A percentile compares a stretch with the other conserved stretches of the same genome.
Conservation (phyloP, 371 early-diverging fungal species). For the Smittium mucronatum region DNA sequence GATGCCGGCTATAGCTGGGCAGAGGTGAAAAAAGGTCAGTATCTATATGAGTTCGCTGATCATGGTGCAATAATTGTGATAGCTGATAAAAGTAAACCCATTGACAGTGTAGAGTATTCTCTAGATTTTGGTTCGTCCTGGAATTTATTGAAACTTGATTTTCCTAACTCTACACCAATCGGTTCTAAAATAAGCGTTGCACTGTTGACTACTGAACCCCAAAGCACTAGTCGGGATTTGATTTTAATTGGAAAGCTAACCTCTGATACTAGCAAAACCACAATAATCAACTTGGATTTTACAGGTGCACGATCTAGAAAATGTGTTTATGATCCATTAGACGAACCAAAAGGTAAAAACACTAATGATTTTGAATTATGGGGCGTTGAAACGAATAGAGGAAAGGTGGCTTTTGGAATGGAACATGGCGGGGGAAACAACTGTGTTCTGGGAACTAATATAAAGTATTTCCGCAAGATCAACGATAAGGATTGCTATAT, state of each 20-base stretch:
- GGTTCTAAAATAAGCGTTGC: constrained; percentile 39
- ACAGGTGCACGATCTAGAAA: constrained; percentile 43
- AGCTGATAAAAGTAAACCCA: constrained; percentile 59
- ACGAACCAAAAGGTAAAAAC: constrained; percentile 25
- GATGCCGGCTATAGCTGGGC: constrained; percentile 71
- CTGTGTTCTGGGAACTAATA: constrained; percentile 62
- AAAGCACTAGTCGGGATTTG: constrained; percentile 56
- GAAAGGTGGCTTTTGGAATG: constrained; percentile 10
- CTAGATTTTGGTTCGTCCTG: constrained; percentile 53
- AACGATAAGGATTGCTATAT: constrained; percentile 60
- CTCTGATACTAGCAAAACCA: constrained; percentile 26
- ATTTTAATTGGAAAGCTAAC: constrained; percentile 43
- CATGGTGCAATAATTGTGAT: constrained; percentile 61
- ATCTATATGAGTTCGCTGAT: constrained; percentile 76
- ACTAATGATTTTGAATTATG: constrained; percentile 70
- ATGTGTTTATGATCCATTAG: constrained; percentile 37
- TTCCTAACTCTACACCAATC: constrained; percentile 16
- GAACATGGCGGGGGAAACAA: constrained; percentile 25
- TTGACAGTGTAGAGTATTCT: constrained; percentile 54
- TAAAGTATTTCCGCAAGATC: constrained; percentile 67
- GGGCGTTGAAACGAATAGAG: constrained; percentile 38
- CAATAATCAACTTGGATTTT: constrained; percentile 64
- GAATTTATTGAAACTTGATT: constrained; percentile 37
- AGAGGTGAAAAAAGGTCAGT: constrained; percentile 54
- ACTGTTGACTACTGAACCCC: constrained; percentile 56